Base-by-base conservation (phyloP, 768 basidiomycete genomes). In the Pleurotus cornucopiae region DNA sequence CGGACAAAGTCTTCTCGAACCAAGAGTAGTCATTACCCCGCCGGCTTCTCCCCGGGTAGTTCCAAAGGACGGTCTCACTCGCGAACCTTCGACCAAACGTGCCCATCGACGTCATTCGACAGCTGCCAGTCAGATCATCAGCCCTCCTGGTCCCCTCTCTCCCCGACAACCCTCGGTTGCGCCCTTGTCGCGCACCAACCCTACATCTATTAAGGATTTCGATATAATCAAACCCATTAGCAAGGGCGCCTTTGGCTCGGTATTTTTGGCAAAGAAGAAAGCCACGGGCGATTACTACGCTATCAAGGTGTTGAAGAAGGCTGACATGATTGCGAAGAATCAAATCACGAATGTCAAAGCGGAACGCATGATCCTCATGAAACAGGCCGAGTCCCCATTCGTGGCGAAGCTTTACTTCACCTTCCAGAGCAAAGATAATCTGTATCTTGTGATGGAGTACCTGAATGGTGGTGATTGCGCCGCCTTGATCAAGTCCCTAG, bases 281-380 rank as follows among this genome's bases (percentile, higher is more conserved):
- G 89, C 82, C 4, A 99, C 97, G 2, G 97, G 97, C 52, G 97
- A 98, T 71, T 98, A 98, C 72, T 99, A 89, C 73, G 97, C 97
- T 23, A 96, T 99, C 83, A 99, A 99, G 73, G 95, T 98, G n/a
- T 73, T 99, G 67, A 98, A 96, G 77, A 99, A 99, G 76, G 93
- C 94, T n/a, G 97, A 99, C 73, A 99, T 99, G 97, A 98, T 99
- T 69, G 92, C 97, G 40, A 99, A 99, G 82, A 99, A 99, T 76
- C 97, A 99, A 71, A 96, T 99, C 69, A 98, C 97, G 48, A 99
- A 98, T 68, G 97, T 99, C 70, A 98, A 98, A 74, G 97, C 97
- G 1, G 97, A 99, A 75, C 83, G 97, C 56, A 98, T 97, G 87
- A 99, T 99, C 65, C 81, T 99, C 62, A 99, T 99, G 97, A 94